Base-by-base conservation (phyloP, 257 asterid genomes). In the Petunia axillaris region DNA sequence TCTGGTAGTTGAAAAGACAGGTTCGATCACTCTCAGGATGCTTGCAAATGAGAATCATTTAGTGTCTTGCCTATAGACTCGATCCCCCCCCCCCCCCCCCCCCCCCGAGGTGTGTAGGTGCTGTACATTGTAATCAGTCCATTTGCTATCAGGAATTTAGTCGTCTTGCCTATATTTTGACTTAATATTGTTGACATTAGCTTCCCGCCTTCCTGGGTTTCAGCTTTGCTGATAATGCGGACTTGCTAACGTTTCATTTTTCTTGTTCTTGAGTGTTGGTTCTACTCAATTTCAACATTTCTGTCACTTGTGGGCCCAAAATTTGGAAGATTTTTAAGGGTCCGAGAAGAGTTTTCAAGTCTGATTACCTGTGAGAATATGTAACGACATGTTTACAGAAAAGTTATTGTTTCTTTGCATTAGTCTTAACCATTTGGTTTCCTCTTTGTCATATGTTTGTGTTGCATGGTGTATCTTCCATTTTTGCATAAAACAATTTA, bases 321-420 rank as follows among this genome's bases (percentile, higher is more conserved):
- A 8, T 25, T 68, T 44, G 9, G 37, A 41, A 68, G 57, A 8
- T 11, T 44, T 8, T 50, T 68, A n/a, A 3, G 25, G n/a, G 76
- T 43, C 8, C 9, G 57, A 15, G 44, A 43, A 68, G 76, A 43
- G n/a, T n/a, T 43, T 43, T 15, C 58, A 68, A 44, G 41, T 68
- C 5, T 40, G 4, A 4, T 8, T 16, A 68, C 52, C 74, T 68
- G 4, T 15, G 7, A 41, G 48, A 40, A 13, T 40, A 40, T 0
- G 1, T 40, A 40, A 68, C 25, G 25, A 25, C 25, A 25, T 43
- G 54, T 8, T 67, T 38, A 67, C 15, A 41, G 43, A 67, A 43
- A 43, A n/a, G 76, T 41, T 67, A 39, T 77, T 41, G 55, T 62
- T 25, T 59, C 68, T 64, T 77, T 40, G 41, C 71, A 35, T 62